These are phyloP conservation scores for Dipodascus albidus DNA, from an alignment of 805 yeast genomes.

Conservation along the genomic window DNA sequence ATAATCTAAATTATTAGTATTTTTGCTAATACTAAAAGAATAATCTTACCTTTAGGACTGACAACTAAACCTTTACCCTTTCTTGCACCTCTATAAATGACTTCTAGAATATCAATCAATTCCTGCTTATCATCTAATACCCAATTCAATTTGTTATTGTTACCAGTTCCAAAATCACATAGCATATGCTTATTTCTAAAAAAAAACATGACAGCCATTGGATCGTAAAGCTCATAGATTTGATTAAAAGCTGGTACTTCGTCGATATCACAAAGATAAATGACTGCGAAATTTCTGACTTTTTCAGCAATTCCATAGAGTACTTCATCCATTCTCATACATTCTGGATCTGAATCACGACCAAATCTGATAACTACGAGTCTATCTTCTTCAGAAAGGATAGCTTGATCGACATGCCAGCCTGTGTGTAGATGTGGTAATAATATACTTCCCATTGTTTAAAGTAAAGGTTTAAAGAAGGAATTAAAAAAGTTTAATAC, in stretches of 20 bases:
- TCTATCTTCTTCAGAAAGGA: constrained; percentile 74
- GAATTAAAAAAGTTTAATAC: not conserved
- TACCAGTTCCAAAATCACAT: constrained; percentile 98
- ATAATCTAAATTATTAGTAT: constrained; percentile 9
- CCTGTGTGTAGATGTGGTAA: constrained; percentile 74
- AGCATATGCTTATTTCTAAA: constrained; percentile 87
- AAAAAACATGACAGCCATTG: constrained; percentile 88
- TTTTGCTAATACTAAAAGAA: not conserved
- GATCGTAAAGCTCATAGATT: constrained; percentile 85
- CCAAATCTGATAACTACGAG: constrained; percentile 87
- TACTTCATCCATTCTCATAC: constrained; percentile 86
- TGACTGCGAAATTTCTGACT: constrained; percentile 75
- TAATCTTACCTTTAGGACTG: constrained; percentile 44
- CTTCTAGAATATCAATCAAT: constrained; percentile 80
- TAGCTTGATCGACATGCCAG: constrained; percentile 98
- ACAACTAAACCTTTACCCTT: constrained; percentile 88
- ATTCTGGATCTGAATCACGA: constrained; percentile 56
- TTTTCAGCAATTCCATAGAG: constrained; percentile 70
- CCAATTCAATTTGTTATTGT: constrained; percentile 88
- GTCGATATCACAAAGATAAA: constrained; percentile 81
- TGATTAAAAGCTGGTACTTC: constrained; percentile 83
- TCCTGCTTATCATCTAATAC: constrained; percentile 71
- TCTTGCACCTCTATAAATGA: constrained; percentile 79
- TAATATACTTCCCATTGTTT: constrained; percentile 64
- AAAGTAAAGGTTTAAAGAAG: not conserved